Percentiles rank a stretch among this genome's conserved stretches.
These are phyloP conservation scores for Aurifilum marmelostoma DNA, from an alignment of 2,329 filamentous ascomycete genomes.

Conservation along the genomic window DNA sequence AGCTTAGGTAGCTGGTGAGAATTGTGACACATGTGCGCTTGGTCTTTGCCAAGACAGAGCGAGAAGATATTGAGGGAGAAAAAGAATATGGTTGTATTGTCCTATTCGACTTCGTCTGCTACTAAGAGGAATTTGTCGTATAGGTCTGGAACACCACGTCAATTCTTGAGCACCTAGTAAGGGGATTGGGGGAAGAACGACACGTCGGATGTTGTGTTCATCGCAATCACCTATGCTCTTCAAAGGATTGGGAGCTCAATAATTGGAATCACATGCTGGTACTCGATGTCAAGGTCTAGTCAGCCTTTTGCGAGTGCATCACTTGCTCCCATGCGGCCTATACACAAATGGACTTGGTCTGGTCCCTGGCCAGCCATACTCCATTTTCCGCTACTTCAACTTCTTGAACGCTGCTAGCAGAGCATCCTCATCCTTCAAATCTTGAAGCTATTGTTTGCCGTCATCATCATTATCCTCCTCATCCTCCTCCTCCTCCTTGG, in stretches of 20 bases:
- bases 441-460: too few species aligned
- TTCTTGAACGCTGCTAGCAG: not conserved
- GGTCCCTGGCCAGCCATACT: not conserved
- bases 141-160: too few species aligned
- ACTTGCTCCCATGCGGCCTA: not conserved
- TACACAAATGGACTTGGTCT: not conserved
- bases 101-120: not conserved
- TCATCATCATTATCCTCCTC: too few species aligned
- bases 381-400: not conserved
- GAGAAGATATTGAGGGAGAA: too few species aligned
- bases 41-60: too few species aligned
- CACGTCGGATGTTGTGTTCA: too few species aligned
- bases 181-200: too few species aligned
- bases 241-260: not conserved
- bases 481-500: not conserved
- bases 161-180: too few species aligned
- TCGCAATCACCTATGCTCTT: too few species aligned
- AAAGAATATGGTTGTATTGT: not conserved
- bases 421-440: too few species aligned
- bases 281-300: not conserved
- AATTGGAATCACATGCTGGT: not conserved
- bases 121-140: not conserved
- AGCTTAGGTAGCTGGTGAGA: too few species aligned
- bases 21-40: too few species aligned
- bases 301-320: not conserved